Conservation (phyloP, 768 basidiomycete genomes). For the Leccinellum albellum region DNA sequence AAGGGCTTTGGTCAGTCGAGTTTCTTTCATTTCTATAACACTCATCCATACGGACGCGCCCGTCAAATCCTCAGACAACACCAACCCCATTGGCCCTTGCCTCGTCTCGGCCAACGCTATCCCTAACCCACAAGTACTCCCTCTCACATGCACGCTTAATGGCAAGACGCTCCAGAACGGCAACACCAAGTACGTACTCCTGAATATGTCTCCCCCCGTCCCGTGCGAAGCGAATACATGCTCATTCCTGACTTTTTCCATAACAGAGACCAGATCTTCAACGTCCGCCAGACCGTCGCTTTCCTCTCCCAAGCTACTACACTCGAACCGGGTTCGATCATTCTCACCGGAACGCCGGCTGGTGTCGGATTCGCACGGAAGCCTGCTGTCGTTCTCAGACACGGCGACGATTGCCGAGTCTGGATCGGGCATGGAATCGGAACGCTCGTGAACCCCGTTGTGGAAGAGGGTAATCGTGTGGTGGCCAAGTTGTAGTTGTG, state of each 20-base stretch:
- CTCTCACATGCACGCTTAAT: constrained; percentile 64
- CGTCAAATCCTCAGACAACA: constrained; percentile 24
- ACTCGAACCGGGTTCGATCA: constrained; percentile 74
- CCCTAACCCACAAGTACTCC: constrained; percentile 61
- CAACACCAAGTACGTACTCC: constrained; percentile 55
- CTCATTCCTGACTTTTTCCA: neutral
- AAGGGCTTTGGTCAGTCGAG: constrained; percentile 70
- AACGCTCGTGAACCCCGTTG: constrained; percentile 72
- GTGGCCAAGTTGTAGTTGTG: constrained; percentile 35
- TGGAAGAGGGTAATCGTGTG: constrained; percentile 51
- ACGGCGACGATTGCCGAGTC: constrained; percentile 68
- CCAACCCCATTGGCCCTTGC: constrained; percentile 74
- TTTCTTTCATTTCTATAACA: neutral
- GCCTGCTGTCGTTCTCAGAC: constrained; percentile 64
- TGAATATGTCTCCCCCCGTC: too few species aligned
- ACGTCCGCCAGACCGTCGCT: constrained; percentile 68
- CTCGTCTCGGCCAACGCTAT: constrained; percentile 65
- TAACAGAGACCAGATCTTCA: constrained; percentile 76
- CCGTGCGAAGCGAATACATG: too few species aligned
- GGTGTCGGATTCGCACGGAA: constrained; percentile 78
- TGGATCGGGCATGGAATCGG: constrained; percentile 75
- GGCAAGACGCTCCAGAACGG: constrained; percentile 70
- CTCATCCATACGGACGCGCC: neutral
- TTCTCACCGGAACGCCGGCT: constrained; percentile 79
- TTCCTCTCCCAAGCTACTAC: constrained; percentile 85